These are phyloP conservation scores for Trichocladium uniseriatum DNA, from an alignment of 495 filamentous ascomycete species.

Conservation along the genomic window DNA sequence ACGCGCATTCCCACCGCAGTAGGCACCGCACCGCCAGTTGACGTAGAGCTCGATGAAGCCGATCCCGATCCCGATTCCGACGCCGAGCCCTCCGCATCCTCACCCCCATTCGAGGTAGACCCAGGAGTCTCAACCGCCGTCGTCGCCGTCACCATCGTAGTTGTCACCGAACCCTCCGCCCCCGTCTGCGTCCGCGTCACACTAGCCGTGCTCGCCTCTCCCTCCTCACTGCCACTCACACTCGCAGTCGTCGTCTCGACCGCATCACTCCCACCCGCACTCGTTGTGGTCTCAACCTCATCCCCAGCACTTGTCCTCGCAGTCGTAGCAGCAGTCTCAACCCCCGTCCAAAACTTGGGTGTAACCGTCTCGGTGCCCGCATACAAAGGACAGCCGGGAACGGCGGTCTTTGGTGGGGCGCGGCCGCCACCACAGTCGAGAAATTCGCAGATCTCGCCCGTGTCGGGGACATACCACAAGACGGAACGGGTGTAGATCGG, in stretches of 20 bases:
- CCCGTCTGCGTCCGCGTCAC: no score
- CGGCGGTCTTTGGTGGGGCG: constrained; percentile 50
- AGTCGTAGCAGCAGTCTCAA: neutral
- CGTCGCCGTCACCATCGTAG: neutral
- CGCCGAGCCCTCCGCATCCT: neutral
- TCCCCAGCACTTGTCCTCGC: neutral
- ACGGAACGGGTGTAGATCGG: no score
- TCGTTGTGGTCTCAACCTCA: constrained; percentile 1
- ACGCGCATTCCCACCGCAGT: constrained; percentile 6
- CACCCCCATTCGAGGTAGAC: neutral
- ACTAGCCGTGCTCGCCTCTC: no score
- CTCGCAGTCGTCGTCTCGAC: neutral
- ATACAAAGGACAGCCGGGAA: constrained; percentile 43
- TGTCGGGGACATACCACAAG: constrained; percentile 43
- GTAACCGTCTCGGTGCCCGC: constrained; percentile 45
- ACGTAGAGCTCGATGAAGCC: neutral
- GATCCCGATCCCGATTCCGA: neutral
- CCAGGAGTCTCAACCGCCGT: neutral
- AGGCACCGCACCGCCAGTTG: constrained; percentile 10
- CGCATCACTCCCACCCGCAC: neutral
- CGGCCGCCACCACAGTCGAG: constrained; percentile 58
- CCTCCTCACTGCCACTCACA: neutral
- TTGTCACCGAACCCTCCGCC: neutral
- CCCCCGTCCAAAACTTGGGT: constrained; percentile 40
- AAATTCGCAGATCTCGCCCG: constrained; percentile 51